These are phyloP conservation scores for Oleoguttula mirabilis DNA, from an alignment of 495 filamentous ascomycete genomes.

Conservation along the genomic window DNA sequence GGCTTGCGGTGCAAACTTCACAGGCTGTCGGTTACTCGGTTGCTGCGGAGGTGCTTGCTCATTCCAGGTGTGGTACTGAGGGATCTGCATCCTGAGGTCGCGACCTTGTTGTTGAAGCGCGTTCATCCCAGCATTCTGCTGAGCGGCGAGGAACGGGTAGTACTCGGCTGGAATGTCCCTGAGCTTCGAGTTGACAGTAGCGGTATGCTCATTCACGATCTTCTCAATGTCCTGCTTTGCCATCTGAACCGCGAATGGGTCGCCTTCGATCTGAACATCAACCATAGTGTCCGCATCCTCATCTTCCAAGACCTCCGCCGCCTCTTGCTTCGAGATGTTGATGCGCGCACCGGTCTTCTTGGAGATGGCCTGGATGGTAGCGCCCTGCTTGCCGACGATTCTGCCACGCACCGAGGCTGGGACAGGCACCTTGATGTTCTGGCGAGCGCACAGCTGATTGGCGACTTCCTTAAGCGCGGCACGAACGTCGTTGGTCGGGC, in stretches of 20 bases:
- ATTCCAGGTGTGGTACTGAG: conserved; percentile 64
- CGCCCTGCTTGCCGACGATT: conserved; percentile 83
- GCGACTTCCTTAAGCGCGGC: conserved; percentile 79
- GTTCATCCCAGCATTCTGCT: conserved; percentile 54
- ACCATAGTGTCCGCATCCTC: conserved; percentile 74
- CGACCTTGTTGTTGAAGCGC: conserved; percentile 51
- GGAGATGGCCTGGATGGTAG: conserved; percentile 78
- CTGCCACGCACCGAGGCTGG: conserved; percentile 69
- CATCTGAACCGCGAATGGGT: conserved; percentile 67
- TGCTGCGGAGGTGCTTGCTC: conserved; percentile 55
- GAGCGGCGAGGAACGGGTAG: conserved; percentile 88
- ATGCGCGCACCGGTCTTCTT: conserved; percentile 76
- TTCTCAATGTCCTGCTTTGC: conserved; percentile 69
- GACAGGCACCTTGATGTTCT: conserved; percentile 61
- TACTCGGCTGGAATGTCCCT: conserved; percentile 78
- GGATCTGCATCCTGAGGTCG: conserved; percentile 63
- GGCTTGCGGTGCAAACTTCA: conserved; percentile 53
- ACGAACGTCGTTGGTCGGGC: conserved; percentile 61
- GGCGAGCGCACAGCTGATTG: conserved; percentile 66
- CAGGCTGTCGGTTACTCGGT: conserved; percentile 47
- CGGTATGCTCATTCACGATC: conserved; percentile 75
- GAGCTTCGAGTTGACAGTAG: conserved; percentile 64
- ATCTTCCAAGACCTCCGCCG: conserved; percentile 34
- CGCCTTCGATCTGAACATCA: conserved; percentile 80
- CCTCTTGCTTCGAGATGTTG: conserved; percentile 70